Evolutionary conservation across 2,329 filamentous ascomycete species (phyloP).

Genomic region (Myriosclerotinia scirpicola): DNA sequence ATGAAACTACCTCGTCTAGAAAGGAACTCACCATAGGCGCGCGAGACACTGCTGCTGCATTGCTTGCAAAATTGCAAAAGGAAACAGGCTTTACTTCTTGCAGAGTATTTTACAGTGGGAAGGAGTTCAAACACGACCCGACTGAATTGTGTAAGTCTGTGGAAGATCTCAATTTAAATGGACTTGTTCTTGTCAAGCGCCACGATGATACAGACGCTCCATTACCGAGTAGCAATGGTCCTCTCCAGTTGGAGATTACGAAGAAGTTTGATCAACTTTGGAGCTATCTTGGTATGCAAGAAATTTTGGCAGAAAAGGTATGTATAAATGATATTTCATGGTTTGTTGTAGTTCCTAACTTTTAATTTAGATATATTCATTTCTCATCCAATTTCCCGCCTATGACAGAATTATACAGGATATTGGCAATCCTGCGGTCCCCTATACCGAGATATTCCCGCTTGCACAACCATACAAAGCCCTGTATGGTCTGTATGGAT

Average conservation of each 20-base stretch:
- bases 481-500: conserved; percentile 68
- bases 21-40: conserved; percentile 64
- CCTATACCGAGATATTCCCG: conserved; percentile 65
- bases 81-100: conserved; percentile 76
- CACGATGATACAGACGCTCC: conserved; percentile 51
- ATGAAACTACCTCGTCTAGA: conserved; percentile 59
- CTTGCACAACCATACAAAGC: conserved; percentile 68
- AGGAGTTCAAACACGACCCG: conserved; percentile 61
- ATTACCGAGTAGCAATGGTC: conserved; percentile 54
- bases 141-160: conserved; percentile 61
- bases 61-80: conserved; percentile 65
- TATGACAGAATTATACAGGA: conserved; percentile 61
- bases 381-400: conserved; percentile 68
- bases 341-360: conserved; percentile 16
- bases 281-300: conserved; percentile 72
- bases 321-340: conserved; percentile 25
- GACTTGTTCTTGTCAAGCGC: conserved; percentile 65
- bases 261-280: conserved; percentile 83
- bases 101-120: conserved; percentile 68
- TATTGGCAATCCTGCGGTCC: conserved; percentile 55
- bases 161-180: conserved; percentile 66
- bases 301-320: conserved; percentile 67
- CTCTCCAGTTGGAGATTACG: conserved; percentile 75
- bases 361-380: conserved; percentile 61
- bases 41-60: conserved; percentile 67